Conservation (phyloP, 192 early-diverging fungal species). For the Coemansia sp. region DNA sequence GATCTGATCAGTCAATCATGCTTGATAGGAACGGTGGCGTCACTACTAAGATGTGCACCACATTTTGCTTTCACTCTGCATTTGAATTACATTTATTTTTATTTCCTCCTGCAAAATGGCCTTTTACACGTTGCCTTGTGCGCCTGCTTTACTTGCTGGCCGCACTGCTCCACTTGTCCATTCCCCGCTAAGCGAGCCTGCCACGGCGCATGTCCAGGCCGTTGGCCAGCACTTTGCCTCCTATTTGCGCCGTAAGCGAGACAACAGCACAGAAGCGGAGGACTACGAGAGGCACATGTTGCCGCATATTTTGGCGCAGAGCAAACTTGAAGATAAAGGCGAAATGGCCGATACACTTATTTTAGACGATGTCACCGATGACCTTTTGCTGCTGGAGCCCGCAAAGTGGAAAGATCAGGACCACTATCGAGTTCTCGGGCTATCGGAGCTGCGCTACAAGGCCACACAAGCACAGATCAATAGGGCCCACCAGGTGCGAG, state of each 20-base stretch:
- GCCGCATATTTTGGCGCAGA: constrained; percentile 46
- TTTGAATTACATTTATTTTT: not conserved
- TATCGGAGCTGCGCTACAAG: constrained; percentile 61
- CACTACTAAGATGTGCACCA: too few relatives aligned
- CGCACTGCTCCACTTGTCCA: not conserved
- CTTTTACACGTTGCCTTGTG: not conserved
- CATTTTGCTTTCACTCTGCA: not conserved
- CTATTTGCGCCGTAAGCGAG: constrained; percentile 43
- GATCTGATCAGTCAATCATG: too few relatives aligned
- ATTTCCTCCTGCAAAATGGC: not conserved
- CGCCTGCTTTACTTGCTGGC: not conserved
- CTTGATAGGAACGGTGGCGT: too few relatives aligned
- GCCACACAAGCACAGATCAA: constrained; percentile 76
- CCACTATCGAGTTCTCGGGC: constrained; percentile 76
- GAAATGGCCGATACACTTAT: constrained; percentile 46
- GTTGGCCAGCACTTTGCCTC: constrained; percentile 47
- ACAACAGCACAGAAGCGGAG: constrained; percentile 52
- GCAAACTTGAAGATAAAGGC: constrained; percentile 31
- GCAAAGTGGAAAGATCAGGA: constrained; percentile 81
- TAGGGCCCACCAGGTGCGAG: constrained; percentile 15
- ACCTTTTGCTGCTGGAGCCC: constrained; percentile 63
- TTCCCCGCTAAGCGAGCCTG: constrained; percentile 5
- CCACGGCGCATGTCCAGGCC: constrained; percentile 27
- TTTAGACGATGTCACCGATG: constrained; percentile 61
- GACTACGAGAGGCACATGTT: constrained; percentile 50